Conservation (phyloP, 2,329 filamentous ascomycete species). For the Ramularia endophylla region DNA sequence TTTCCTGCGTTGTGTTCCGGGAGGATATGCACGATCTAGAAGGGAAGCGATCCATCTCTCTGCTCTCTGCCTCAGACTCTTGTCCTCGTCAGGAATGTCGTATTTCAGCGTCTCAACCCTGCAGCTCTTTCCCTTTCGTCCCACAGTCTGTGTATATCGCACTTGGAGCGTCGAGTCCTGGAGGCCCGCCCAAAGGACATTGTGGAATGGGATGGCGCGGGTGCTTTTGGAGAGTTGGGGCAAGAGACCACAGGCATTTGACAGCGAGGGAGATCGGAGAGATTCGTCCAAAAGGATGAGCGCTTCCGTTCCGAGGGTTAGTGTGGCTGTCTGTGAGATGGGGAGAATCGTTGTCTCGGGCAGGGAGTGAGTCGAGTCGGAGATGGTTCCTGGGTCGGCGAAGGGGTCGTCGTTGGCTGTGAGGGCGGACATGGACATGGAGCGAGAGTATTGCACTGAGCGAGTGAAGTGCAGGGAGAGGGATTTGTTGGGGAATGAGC, state of each 20-base stretch:
- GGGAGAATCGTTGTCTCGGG: slow-evolving; percentile 21
- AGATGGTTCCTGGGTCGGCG: too few species aligned
- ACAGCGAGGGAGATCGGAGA: slow-evolving; percentile 42
- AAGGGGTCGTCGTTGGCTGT: too few species aligned
- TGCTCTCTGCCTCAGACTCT: slow-evolving; percentile 45
- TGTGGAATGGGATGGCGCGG: slow-evolving; percentile 67
- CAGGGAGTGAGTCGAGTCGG: too few species aligned
- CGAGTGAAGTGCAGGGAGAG: too few species aligned
- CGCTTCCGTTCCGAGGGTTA: slow-evolving; percentile 56
- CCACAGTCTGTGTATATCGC: slow-evolving; percentile 61
- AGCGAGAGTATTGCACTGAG: too few species aligned
- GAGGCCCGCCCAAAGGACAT: slow-evolving; percentile 75
- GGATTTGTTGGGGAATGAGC: too few species aligned
- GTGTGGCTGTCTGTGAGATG: slow-evolving; percentile 53
- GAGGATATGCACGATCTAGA: slow-evolving; percentile 63
- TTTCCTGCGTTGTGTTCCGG: slow-evolving; percentile 58
- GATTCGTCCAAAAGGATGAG: slow-evolving; percentile 57
- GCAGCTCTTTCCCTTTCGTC: slow-evolving; percentile 50
- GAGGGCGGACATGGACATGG: too few species aligned
- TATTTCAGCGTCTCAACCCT: slow-evolving; percentile 58
- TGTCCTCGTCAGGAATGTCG: slow-evolving; percentile 40
- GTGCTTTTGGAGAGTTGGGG: slow-evolving; percentile 42
- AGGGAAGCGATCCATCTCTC: slow-evolving; percentile 60
- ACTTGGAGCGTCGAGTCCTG: slow-evolving; percentile 58
- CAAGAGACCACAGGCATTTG: slow-evolving; percentile 52